Conservation (phyloP, 2,329 filamentous ascomycete genomes). For the Stylonectria norvegica region DNA sequence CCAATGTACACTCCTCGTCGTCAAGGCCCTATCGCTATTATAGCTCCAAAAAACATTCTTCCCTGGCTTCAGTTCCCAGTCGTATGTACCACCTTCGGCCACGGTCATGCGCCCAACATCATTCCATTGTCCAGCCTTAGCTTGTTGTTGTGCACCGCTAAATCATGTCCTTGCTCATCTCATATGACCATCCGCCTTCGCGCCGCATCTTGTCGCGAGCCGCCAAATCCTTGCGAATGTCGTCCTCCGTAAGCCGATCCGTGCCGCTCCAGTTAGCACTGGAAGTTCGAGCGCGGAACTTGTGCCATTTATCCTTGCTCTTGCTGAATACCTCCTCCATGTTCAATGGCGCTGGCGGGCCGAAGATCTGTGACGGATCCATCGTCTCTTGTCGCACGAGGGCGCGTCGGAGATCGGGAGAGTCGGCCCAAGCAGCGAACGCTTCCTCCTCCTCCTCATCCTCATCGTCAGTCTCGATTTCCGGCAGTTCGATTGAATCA, state of each 20-base stretch:
- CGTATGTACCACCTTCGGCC: no score
- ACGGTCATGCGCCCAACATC: no score
- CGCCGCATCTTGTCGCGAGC: constrained; percentile 74
- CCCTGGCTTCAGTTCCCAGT: no score
- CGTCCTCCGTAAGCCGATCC: constrained; percentile 81
- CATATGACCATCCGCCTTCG: constrained; percentile 83
- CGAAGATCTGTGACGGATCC: constrained; percentile 84
- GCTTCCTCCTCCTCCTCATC: constrained; percentile 71
- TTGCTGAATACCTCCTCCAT: constrained; percentile 97
- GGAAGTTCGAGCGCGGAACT: constrained; percentile 86
- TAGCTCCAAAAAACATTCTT: constrained; percentile 12
- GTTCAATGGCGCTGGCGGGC: constrained; percentile 78
- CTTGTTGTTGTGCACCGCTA: constrained; percentile 27
- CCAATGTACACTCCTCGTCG: constrained; percentile 22
- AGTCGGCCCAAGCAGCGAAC: constrained; percentile 81
- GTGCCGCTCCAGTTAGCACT: constrained; percentile 90
- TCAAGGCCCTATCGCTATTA: constrained; percentile 13
- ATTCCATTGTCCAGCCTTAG: no score
- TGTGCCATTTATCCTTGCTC: constrained; percentile 79
- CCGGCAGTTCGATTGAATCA: constrained; percentile 86
- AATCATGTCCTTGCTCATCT: constrained; percentile 48
- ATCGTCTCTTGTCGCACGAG: constrained; percentile 79
- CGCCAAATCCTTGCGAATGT: constrained; percentile 75
- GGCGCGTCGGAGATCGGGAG: constrained; percentile 72
- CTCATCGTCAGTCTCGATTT: constrained; percentile 93